These are phyloP conservation scores for Viscum album DNA, from an alignment of 177 flowering plant genomes.

Conservation along the genomic window DNA sequence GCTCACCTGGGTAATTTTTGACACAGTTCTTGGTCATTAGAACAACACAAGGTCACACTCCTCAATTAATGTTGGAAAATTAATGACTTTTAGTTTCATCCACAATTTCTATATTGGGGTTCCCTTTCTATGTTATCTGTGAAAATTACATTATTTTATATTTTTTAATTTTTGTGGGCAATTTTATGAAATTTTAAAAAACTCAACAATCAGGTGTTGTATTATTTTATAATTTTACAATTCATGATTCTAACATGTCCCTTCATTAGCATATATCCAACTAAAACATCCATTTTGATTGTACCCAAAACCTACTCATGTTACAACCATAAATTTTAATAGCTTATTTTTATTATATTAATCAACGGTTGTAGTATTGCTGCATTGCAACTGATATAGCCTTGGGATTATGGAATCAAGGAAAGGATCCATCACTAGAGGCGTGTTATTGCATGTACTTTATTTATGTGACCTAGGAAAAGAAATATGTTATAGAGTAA, in stretches of 20 bases:
- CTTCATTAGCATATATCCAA: too few relatives aligned
- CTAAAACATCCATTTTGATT: too few relatives aligned
- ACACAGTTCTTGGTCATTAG: slow-evolving; percentile 65
- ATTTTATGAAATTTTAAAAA: too few relatives aligned
- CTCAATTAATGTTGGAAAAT: not conserved
- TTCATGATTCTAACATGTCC: not conserved
- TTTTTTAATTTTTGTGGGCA: too few relatives aligned
- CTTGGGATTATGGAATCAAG: slow-evolving; percentile 97
- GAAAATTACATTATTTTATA: too few relatives aligned
- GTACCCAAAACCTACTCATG: too few relatives aligned
- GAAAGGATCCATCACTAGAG: slow-evolving; percentile 73
- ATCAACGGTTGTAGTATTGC: slow-evolving; percentile 81
- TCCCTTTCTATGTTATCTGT: not conserved
- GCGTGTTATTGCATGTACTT: slow-evolving; percentile 62
- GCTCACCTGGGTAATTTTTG: slow-evolving; percentile 61
- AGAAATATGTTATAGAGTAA: too few relatives aligned
- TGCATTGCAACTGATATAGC: slow-evolving; percentile 77
- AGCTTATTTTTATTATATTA: too few relatives aligned
- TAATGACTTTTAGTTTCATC: not conserved
- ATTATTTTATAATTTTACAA: not conserved
- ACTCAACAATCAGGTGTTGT: too few relatives aligned
- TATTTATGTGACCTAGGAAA: too few relatives aligned
- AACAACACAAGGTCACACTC: slow-evolving; percentile 65
- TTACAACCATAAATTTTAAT: not conserved
- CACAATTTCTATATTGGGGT: not conserved